Conservation (phyloP, 2,329 filamentous ascomycete species). For the Fusarium mexicanum region DNA sequence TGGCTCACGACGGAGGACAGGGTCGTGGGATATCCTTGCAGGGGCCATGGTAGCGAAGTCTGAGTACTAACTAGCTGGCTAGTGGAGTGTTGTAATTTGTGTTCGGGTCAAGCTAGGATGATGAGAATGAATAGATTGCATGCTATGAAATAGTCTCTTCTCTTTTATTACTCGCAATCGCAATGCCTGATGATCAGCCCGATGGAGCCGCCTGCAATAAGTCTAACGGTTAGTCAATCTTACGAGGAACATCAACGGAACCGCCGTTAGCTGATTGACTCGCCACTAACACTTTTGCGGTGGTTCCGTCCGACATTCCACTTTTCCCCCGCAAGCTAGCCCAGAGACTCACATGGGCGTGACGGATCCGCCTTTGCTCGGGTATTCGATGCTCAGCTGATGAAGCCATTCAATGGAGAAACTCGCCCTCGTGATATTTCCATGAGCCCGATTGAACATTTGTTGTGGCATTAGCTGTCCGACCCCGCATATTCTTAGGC, state of each 20-base stretch:
- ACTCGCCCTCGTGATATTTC: not conserved
- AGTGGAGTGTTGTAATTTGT: no score
- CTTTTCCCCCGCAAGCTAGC: not conserved
- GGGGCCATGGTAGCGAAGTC: not conserved
- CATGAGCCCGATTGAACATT: not conserved
- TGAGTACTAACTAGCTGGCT: not conserved
- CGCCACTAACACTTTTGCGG: not conserved
- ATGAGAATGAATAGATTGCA: not conserved
- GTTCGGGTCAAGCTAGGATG: not conserved
- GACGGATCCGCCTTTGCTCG: not conserved
- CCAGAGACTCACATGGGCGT: no score
- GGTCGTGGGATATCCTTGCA: constrained; percentile 15
- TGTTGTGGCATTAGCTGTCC: not conserved
- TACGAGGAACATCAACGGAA: not conserved
- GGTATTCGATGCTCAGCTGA: not conserved
- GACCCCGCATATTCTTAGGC: not conserved
- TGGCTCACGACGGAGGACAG: constrained; percentile 15
- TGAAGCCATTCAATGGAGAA: no score
- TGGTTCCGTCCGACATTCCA: not conserved
- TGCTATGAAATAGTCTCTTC: not conserved
- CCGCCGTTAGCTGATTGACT: not conserved
- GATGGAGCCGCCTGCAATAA: not conserved
- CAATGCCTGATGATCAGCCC: not conserved
- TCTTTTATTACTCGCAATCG: not conserved
- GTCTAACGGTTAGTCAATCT: no score